Percentiles rank a stretch among this genome's conserved stretches.
phyloP scores from a whole-genome alignment of 805 yeast species.

The Kodamaea nitidulidarum region DNA sequence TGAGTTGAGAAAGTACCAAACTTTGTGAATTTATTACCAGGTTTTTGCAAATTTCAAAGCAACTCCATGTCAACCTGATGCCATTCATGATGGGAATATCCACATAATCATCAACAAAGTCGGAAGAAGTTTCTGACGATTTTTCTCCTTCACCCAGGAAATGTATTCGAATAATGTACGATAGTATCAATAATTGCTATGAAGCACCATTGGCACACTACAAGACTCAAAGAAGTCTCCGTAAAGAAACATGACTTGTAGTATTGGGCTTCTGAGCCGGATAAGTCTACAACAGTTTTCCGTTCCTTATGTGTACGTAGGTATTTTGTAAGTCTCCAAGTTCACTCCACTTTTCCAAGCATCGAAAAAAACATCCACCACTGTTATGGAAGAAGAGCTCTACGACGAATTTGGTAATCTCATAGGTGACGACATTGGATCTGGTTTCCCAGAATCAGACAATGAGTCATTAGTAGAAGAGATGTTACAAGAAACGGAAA shows the following conservation, averaged over 20 bases:
- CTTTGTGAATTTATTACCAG: conserved; percentile 21
- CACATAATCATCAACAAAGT: too few relatives aligned
- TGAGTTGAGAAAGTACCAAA: conserved; percentile 65
- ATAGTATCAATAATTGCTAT: neutral
- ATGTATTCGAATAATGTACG: neutral
- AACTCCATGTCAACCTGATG: neutral
- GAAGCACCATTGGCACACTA: too few relatives aligned
- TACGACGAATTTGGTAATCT: conserved; percentile 75
- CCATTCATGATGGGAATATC: too few relatives aligned
- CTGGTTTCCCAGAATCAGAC: conserved; percentile 25
- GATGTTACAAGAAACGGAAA: conserved; percentile 3
- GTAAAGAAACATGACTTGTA: too few relatives aligned
- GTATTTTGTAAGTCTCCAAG: too few relatives aligned
- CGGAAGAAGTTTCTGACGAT: too few relatives aligned
- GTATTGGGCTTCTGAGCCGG: too few relatives aligned
- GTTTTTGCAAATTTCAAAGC: neutral
- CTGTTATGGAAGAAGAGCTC: conserved; percentile 51
- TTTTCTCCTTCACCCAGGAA: too few relatives aligned
- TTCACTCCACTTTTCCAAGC: neutral
- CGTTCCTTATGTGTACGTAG: too few relatives aligned
- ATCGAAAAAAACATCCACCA: neutral
- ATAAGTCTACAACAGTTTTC: too few relatives aligned
- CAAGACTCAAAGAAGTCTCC: too few relatives aligned
- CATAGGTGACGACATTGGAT: conserved; percentile 48
- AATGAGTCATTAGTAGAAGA: conserved; percentile 12